Conservation (phyloP, 139 green algal species). For the Chlorella sp. region DNA sequence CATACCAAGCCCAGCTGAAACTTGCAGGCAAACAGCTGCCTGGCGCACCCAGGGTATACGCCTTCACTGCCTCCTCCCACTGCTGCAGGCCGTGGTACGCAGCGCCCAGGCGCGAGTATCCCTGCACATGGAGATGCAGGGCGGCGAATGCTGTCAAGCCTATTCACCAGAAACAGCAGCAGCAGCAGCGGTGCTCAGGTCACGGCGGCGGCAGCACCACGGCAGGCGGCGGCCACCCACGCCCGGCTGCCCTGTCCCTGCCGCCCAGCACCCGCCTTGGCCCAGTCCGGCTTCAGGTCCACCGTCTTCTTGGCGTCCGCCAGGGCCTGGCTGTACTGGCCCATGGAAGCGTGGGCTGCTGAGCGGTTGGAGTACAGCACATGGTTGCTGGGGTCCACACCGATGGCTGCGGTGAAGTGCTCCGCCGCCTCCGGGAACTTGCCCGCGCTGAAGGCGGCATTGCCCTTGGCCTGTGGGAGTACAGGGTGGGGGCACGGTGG, state of each 20-base stretch:
- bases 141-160: no score
- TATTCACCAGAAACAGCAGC: slow-evolving; percentile 17
- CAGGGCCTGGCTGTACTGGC: slow-evolving; percentile 85
- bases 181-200: not conserved
- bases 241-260: not conserved
- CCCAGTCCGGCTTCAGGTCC: slow-evolving; percentile 90
- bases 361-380: slow-evolving; percentile 97
- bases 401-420: slow-evolving; percentile 88
- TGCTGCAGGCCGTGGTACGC: slow-evolving; percentile 79
- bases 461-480: slow-evolving; percentile 75
- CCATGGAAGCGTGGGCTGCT: slow-evolving; percentile 84
- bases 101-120: slow-evolving; percentile 92
- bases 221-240: no score
- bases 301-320: slow-evolving; percentile 89
- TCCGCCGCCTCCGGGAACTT: slow-evolving; percentile 88
- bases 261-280: slow-evolving; percentile 61
- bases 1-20: no score
- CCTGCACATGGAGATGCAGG: slow-evolving; percentile 58
- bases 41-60: slow-evolving; percentile 82
- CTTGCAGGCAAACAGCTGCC: no score
- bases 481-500: no score
- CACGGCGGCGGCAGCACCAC: not conserved
- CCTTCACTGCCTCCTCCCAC: slow-evolving; percentile 78
- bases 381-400: slow-evolving; percentile 88
- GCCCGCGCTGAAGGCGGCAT: slow-evolving; percentile 88